A percentile compares a stretch with the other conserved stretches of the same genome.
Conservation (phyloP, 148 eudicot genomes). For the Vaccinium darrowii region DNA sequence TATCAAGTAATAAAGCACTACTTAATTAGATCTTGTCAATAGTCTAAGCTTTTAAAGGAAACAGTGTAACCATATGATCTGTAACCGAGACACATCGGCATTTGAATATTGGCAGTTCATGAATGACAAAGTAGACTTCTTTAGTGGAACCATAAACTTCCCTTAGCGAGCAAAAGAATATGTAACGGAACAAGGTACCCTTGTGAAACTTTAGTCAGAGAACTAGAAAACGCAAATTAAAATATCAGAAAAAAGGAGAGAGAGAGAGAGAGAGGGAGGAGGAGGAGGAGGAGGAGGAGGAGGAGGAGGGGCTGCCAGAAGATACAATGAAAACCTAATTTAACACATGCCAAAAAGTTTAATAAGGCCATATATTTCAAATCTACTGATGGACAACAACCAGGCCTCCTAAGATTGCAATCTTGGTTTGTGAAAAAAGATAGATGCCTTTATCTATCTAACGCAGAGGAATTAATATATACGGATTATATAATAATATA, state of each 20-base stretch:
- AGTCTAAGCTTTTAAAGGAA: not conserved
- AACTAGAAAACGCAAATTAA: not conserved
- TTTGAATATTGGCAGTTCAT: not conserved
- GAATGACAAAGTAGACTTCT: not conserved
- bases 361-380: not conserved
- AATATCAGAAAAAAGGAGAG: not conserved
- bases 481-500: too few species aligned
- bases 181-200: not conserved
- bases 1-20: slow-evolving; percentile 23
- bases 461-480: too few species aligned
- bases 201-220: not conserved
- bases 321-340: slow-evolving; percentile 1
- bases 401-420: not conserved
- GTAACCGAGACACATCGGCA: not conserved
- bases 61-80: not conserved
- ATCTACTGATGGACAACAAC: not conserved
- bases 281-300: not conserved
- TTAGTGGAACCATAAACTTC: not conserved
- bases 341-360: not conserved
- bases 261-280: not conserved
- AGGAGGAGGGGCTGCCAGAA: not conserved
- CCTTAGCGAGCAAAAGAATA: not conserved
- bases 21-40: slow-evolving; percentile 10
- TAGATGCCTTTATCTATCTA: too few species aligned
- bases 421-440: too few species aligned